These are phyloP conservation scores for Comarum palustre DNA, from an alignment of 306 rosid genomes.

Conservation along the genomic window DNA sequence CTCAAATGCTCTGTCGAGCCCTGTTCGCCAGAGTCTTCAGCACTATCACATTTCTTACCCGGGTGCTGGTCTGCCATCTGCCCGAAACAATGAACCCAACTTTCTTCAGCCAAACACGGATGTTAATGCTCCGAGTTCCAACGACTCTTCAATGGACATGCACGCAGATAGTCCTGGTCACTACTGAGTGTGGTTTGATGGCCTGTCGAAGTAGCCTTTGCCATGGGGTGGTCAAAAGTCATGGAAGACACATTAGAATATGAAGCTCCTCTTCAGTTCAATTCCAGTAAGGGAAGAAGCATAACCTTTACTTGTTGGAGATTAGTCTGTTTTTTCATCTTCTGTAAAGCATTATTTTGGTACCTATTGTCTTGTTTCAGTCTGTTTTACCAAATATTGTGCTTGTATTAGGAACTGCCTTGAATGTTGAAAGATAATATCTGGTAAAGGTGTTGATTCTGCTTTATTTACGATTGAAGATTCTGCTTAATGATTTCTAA, in stretches of 20 bases:
- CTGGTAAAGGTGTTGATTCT: constrained; percentile 24
- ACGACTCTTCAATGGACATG: constrained; percentile 87
- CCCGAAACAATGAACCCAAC: constrained; percentile 44
- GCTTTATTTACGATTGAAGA: constrained; percentile 7
- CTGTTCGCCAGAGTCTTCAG: constrained; percentile 75
- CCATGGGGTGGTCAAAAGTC: constrained; percentile 20
- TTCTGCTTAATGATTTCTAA: not conserved
- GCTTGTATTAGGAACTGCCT: constrained; percentile 8
- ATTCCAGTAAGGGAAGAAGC: constrained; percentile 24
- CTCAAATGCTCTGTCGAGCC: constrained; percentile 80
- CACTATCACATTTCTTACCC: constrained; percentile 56
- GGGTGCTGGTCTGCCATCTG: constrained; percentile 38
- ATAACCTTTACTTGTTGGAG: constrained; percentile 19
- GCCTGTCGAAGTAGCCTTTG: constrained; percentile 10
- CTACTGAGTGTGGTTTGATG: constrained; percentile 25
- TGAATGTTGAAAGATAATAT: constrained; percentile 13
- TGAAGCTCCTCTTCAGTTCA: constrained; percentile 28
- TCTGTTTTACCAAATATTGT: constrained; percentile 16
- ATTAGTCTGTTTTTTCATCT: constrained; percentile 32
- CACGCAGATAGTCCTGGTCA: constrained; percentile 64
- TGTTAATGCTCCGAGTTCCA: constrained; percentile 46
- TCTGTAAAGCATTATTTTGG: constrained; percentile 42
- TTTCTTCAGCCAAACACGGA: constrained; percentile 53
- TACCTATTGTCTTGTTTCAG: constrained; percentile 23
- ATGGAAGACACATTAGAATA: constrained; percentile 28